Base-by-base conservation (phyloP, 202 grass and related monocot genomes). In the Zoysia matrella region DNA sequence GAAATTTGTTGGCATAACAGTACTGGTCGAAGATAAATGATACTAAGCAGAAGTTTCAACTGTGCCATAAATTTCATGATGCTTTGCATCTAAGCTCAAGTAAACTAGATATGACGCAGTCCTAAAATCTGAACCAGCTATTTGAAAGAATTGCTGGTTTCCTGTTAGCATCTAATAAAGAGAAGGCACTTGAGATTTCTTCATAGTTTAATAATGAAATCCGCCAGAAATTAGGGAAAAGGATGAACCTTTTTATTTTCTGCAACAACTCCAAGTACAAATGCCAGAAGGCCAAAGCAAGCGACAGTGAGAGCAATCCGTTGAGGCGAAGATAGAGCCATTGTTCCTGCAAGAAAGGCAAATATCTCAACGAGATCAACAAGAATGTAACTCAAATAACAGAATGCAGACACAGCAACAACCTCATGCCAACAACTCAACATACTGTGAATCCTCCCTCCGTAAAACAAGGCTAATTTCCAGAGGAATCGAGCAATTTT, bases 161-260 rank as follows among this genome's bases (percentile, higher is more conserved):
- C 30, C 30, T 36, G 30, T 36, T 36, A 36, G 30, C 30, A 36
- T 36, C 30, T 36, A 36, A 36, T 36, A 36, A 36, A 36, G 30
- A 36, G 30, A 36, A 36, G 30, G 30, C 30, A 36, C 30, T 36
- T 36, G 30, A 36, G 30, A 36, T 36, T 36, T 36, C 30, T 36
- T 36, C 30, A 36, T 36, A 36, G 30, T 36, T 36, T 36, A 36
- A 0, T 36, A 36, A 36, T 36, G 30, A 36, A 36, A 36, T 36
- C 30, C 30, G 30, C 30, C 1, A 1, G 30, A 36, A 7, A 84
- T 57, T 13, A 85, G 11, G n/a, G 15, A 41, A 68, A 58, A 78
- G 65, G 44, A 12, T 47, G 8, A 54, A 94, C 94, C 92, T 97
- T 97, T 69, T 97, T 94, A 63, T 94, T 90, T 83, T 97, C 94